Base-by-base conservation (phyloP, 768 basidiomycete genomes). In the Scleroderma bovista region DNA sequence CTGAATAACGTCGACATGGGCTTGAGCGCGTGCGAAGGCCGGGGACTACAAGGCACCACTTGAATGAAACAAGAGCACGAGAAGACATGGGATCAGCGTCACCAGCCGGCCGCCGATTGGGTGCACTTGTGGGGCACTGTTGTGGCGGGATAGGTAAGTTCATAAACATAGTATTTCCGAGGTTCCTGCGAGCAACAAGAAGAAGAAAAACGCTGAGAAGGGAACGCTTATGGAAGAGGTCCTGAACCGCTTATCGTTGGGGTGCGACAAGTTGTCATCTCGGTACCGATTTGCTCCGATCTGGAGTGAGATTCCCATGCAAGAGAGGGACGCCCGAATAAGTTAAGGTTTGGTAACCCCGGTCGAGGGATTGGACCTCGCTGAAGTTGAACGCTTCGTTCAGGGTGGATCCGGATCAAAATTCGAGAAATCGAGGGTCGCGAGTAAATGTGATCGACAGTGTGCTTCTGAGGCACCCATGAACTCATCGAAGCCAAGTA, bases 281-380 rank as follows among this genome's bases (percentile, higher is more conserved):
- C 49, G 49, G 49, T 50, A 44, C 49, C 49, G 49, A 50, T 32
- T 33, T 43, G 17, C 13, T 23, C 41, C 41, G 41, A 43, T 43
- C 41, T 16, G 41, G 41, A 15, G 9, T 16, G 17, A 16, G 44
- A 22, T 45, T 45, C 44, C 31, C 44, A 33, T 47, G 46, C 9
- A 22, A 47, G 34, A 19, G 24, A 29, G 36, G 15, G 22, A 13
- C 24, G 33, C 23, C 36, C n/a, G 17, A 38, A 41, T 17, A 31
- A 13, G 63, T 48, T n/a, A 26, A 57, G 64, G 0, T 51, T 63
- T 51, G 60, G 63, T 55, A 13, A 23, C 33, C 39, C 36, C 19
- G 44, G 50, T 31, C 44, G 44, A 45, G 44, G 50, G 46, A 46
- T 31, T 15, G 41, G 41, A 43, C 41, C 41, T 51, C 37, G 49